A percentile compares a stretch with the other conserved stretches of the same genome.
Conservation (phyloP, 2,329 filamentous ascomycete genomes). For the Fusarium solani-melongenae region DNA sequence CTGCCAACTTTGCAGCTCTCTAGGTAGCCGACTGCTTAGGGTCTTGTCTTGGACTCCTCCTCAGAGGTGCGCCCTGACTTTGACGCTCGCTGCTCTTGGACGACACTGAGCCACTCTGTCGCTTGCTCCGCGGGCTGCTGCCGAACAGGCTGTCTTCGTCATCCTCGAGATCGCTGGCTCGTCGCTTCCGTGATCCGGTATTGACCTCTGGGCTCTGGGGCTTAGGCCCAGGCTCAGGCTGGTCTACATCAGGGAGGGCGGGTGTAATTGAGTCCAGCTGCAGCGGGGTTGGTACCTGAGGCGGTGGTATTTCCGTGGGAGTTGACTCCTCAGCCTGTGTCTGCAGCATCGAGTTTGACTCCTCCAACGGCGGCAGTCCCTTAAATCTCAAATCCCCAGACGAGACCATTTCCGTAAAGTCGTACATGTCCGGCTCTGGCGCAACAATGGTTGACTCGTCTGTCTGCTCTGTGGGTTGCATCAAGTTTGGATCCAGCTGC, state of each 20-base stretch:
- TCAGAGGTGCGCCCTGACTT: slow-evolving; percentile 14
- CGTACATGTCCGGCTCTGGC: neutral
- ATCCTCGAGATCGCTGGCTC: neutral
- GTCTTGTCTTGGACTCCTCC: slow-evolving; percentile 15
- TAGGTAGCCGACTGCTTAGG: slow-evolving; percentile 8
- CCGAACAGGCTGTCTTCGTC: slow-evolving; percentile 4
- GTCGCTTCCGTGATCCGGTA: neutral
- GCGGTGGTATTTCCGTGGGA: too few relatives aligned
- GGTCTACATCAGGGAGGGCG: neutral
- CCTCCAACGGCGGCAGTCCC: neutral
- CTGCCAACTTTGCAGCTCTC: neutral
- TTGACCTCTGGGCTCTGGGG: neutral
- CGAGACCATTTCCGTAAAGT: neutral
- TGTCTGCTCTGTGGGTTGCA: neutral
- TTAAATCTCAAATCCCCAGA: neutral
- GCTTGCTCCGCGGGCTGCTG: slow-evolving; percentile 1
- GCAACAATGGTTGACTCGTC: neutral
- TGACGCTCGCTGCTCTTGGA: neutral
- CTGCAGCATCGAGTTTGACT: neutral
- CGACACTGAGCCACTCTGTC: neutral
- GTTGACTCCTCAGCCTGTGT: neutral
- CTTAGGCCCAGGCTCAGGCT: neutral
- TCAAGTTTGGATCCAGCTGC: neutral
- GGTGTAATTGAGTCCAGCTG: neutral
- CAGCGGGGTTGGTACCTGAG: neutral